A percentile compares a stretch with the other conserved stretches of the same genome.
These are phyloP conservation scores for Aspergillus wentii DNA, from an alignment of 495 filamentous ascomycete genomes.

Conservation along the genomic window DNA sequence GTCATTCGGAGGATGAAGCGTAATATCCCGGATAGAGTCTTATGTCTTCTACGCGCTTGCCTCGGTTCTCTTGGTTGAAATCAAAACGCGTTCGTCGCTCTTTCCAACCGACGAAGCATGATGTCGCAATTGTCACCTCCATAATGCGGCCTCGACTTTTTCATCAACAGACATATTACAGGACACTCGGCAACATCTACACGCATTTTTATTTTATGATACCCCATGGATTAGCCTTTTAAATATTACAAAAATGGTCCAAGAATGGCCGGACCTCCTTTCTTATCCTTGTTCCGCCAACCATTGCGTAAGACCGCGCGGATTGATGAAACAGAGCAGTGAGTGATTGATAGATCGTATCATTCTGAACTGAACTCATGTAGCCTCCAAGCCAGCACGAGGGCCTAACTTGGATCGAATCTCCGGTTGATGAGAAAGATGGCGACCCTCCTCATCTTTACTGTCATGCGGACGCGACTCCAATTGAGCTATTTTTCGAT, in stretches of 20 bases:
- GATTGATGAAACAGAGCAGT: conserved; percentile 10
- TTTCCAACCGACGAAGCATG: too few relatives aligned
- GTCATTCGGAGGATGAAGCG: conserved; percentile 21
- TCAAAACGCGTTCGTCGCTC: too few relatives aligned
- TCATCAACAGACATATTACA: neutral
- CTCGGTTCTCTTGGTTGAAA: neutral
- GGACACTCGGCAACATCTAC: neutral
- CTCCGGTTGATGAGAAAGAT: conserved; percentile 24
- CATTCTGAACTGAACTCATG: conserved; percentile 5
- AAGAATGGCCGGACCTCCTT: conserved; percentile 13
- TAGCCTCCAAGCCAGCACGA: conserved; percentile 5
- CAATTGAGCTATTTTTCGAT: conserved; percentile 63
- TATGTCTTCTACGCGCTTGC: neutral
- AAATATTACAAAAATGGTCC: too few relatives aligned
- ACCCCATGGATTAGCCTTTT: conserved; percentile 5
- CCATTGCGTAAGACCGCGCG: conserved; percentile 9
- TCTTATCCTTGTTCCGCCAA: conserved; percentile 14
- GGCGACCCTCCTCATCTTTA: conserved; percentile 21
- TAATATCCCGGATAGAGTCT: conserved; percentile 12
- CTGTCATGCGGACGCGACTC: conserved; percentile 42
- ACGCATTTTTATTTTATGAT: conserved; percentile 4
- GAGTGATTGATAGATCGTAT: conserved; percentile 6
- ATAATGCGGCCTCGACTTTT: neutral
- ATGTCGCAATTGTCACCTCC: neutral
- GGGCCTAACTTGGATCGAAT: conserved; percentile 28